Evolutionary conservation across 768 basidiomycete genomes (phyloP).

Genomic region (Boletus sp.): DNA sequence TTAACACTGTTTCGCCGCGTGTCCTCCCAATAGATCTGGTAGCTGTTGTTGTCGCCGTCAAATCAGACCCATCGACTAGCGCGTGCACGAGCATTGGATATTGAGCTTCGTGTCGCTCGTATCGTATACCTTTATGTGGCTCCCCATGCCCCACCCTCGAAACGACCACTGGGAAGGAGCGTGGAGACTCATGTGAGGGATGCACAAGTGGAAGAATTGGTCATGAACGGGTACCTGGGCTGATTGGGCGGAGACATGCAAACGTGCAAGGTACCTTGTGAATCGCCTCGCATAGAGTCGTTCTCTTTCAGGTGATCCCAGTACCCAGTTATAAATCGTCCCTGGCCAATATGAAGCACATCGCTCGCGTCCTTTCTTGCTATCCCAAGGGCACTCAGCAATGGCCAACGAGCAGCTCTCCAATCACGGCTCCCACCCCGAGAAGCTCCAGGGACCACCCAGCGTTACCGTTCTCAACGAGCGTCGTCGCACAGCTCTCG

Average conservation of each 20-base stretch:
- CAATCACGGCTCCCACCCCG: constrained; percentile 27
- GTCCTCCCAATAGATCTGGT: too few species aligned
- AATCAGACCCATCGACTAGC: too few species aligned
- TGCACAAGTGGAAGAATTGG: too few species aligned
- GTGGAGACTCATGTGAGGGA: too few species aligned
- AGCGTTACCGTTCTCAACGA: constrained; percentile 53
- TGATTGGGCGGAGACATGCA: constrained; percentile 7
- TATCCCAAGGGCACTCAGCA: not conserved
- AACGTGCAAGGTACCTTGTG: constrained; percentile 31
- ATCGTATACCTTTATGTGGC: too few species aligned
- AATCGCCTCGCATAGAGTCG: not conserved
- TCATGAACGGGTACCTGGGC: not conserved
- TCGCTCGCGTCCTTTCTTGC: not conserved
- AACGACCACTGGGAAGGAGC: too few species aligned
- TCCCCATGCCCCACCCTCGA: too few species aligned
- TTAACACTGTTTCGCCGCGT: too few species aligned
- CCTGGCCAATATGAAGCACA: not conserved
- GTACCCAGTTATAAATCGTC: too few species aligned
- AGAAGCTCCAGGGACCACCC: constrained; percentile 19
- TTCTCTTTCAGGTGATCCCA: not conserved
- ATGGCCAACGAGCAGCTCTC: constrained; percentile 30
- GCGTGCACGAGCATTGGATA: too few species aligned
- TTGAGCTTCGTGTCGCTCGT: too few species aligned
- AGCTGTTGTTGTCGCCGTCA: too few species aligned
- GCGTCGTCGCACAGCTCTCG: constrained; percentile 76